These are phyloP conservation scores for Houttuynia cordata DNA, from an alignment of 164 flowering plant genomes.

Conservation along the genomic window DNA sequence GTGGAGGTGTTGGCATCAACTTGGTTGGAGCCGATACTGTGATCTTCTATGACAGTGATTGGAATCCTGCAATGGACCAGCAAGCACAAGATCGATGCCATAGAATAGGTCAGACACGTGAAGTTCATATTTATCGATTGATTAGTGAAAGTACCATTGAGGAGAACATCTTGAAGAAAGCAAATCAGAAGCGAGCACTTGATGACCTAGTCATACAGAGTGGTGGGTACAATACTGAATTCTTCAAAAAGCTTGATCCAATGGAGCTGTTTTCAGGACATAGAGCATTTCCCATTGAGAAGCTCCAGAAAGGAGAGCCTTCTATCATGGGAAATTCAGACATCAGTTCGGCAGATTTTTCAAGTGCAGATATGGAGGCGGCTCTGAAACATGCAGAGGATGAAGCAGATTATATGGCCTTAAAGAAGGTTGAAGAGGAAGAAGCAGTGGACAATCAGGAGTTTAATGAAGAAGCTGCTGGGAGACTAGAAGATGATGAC, in stretches of 20 bases:
- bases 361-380: conserved; percentile 92
- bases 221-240: conserved; percentile 94
- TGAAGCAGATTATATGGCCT: conserved; percentile 99
- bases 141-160: conserved; percentile 97
- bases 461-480: conserved; percentile 79
- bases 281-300: conserved; percentile 28
- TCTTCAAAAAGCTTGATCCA: conserved; percentile 96
- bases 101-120: conserved; percentile 96
- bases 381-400: conserved; percentile 89
- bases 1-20: conserved; percentile 99
- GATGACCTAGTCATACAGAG: conserved; percentile 96
- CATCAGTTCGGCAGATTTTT: conserved; percentile 31
- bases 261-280: conserved; percentile 90
- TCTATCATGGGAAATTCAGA: conserved; percentile 8
- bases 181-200: conserved; percentile 97
- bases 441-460: conserved; percentile 98
- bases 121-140: conserved; percentile 89
- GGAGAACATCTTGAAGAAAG: conserved; percentile 93
- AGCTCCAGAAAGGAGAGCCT: conserved; percentile 31
- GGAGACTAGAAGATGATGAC: conserved; percentile 87
- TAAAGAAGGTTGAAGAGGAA: conserved; percentile 90
- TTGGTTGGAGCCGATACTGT: conserved; percentile 99
- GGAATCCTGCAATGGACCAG: conserved; percentile 99
- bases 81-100: conserved; percentile 99
- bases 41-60: conserved; percentile 96